Evolutionary conservation across 2,329 filamentous ascomycete genomes (phyloP), one percentile per base, ranked within the genome.

Genomic region (Colletotrichum brevisporum): DNA sequence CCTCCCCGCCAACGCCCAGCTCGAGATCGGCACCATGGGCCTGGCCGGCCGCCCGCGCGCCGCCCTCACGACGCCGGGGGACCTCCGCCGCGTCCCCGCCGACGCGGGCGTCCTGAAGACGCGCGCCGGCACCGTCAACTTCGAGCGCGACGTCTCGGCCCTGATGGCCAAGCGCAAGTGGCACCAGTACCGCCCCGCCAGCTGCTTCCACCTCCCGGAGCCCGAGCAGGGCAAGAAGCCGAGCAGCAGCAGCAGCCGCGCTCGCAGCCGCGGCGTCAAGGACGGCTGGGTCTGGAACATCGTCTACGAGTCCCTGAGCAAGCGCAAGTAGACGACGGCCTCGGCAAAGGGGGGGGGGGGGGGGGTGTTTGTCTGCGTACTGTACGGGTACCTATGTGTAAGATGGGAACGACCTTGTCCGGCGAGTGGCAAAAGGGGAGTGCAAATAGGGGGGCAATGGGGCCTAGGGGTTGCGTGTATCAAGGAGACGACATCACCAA

Each of bases 11-110:
- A 74, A 81, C 12, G 79, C 82, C 6, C 80, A 78, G 57, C 78
- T 90, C 16, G 83, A 86, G 61, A 74, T 89, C 67, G 87, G 86
- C 45, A 89, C 86, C 60, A 86, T 89, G 81, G 87, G 83, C 74
- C 74, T 83, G 72, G 84, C 89, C 73, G 84, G 84, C 70, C 87
- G 86, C 76, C 87, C 88, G 36, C 83, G 87, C 48, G 83, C 83
- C 75, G 84, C 83, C 71, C 78, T 78, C 68, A 74, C 84, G 31
- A 77, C 77, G 55, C 80, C 81, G 21, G 80, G 80, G 21, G 79
- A 82, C 50, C 74, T 84, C 27, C 67, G 73, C 5, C 77, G 79
- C 36, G 69, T 72, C 24, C 27, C 59, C 36, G 15, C 71, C 70
- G 13, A 18, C 45, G 64, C 64, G 15, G 53, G 65, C 5, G 36